Conservation (phyloP, 2,329 filamentous ascomycete genomes). For the Thelonectria rubi region DNA sequence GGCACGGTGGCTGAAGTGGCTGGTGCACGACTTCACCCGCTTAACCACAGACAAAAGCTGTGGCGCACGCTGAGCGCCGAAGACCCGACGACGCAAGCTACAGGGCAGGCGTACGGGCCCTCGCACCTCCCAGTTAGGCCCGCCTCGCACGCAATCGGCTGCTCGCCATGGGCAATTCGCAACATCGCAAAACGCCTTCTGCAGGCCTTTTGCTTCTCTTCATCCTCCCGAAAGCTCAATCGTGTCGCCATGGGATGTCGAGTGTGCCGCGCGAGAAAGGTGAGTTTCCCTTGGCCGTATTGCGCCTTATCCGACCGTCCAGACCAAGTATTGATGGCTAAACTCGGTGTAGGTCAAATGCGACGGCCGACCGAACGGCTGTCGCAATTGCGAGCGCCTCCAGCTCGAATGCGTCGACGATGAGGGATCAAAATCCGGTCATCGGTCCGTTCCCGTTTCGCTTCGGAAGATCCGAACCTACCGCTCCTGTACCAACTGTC, state of each 20-base stretch:
- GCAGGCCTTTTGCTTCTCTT: slow-evolving; percentile 27
- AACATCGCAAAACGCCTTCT: slow-evolving; percentile 35
- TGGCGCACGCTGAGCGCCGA: slow-evolving; percentile 33
- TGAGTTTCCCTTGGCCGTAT: slow-evolving; percentile 28
- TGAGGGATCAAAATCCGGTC: slow-evolving; percentile 43
- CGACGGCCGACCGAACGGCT: slow-evolving; percentile 53
- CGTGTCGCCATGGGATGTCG: slow-evolving; percentile 50
- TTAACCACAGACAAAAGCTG: slow-evolving; percentile 7
- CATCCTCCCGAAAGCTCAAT: slow-evolving; percentile 29
- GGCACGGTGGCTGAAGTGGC: slow-evolving; percentile 19
- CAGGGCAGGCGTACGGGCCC: slow-evolving; percentile 30
- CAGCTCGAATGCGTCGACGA: slow-evolving; percentile 53
- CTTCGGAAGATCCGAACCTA: slow-evolving; percentile 53
- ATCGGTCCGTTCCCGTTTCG: slow-evolving; percentile 41
- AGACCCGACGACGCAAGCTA: slow-evolving; percentile 28
- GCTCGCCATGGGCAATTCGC: slow-evolving; percentile 41
- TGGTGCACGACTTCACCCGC: slow-evolving; percentile 10
- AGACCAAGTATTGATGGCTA: slow-evolving; percentile 25
- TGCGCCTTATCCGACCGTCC: slow-evolving; percentile 7
- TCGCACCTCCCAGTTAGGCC: slow-evolving; percentile 35
- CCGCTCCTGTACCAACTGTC: slow-evolving; percentile 52
- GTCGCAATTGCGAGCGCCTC: slow-evolving; percentile 54
- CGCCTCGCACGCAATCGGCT: slow-evolving; percentile 44
- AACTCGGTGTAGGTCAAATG: slow-evolving; percentile 50
- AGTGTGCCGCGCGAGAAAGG: slow-evolving; percentile 54